Evolutionary conservation across 108 stramenopile genomes (phyloP).

Genomic region (Nitzschia putrida): DNA sequence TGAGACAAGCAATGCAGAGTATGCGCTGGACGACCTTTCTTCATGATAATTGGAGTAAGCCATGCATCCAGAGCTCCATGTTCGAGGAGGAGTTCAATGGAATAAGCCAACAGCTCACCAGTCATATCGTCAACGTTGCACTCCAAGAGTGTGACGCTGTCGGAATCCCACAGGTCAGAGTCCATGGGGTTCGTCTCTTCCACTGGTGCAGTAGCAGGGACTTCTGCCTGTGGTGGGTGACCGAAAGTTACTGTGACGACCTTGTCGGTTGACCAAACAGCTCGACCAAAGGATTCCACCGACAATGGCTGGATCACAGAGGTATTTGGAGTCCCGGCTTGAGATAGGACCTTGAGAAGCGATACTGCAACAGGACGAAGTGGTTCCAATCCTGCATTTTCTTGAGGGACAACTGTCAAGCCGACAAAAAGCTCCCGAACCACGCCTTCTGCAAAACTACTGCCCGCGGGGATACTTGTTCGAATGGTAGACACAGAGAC

Average conservation of each 20-base stretch:
- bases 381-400: neutral
- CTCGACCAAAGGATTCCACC: neutral
- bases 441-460: neutral
- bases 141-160: conserved; percentile 65
- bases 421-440: conserved; percentile 16
- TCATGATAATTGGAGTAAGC: conserved; percentile 90
- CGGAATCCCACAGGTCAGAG: conserved; percentile 26
- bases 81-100: conserved; percentile 61
- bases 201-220: neutral
- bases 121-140: conserved; percentile 93
- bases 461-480: neutral
- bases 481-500: conserved; percentile 11
- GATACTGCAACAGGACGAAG: conserved; percentile 8
- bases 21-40: conserved; percentile 88
- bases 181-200: neutral
- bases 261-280: neutral
- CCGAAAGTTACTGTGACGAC: conserved; percentile 3
- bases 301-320: neutral
- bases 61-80: conserved; percentile 87
- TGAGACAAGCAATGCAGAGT: conserved; percentile 70
- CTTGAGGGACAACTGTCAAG: conserved; percentile 5
- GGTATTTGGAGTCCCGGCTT: neutral
- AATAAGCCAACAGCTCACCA: conserved; percentile 77
- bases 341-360: conserved; percentile 16
- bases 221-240: neutral